Percentiles rank a stretch among this genome's conserved stretches.
Conservation (phyloP, 2,329 filamentous ascomycete species). For the Epichloe hybrida region DNA sequence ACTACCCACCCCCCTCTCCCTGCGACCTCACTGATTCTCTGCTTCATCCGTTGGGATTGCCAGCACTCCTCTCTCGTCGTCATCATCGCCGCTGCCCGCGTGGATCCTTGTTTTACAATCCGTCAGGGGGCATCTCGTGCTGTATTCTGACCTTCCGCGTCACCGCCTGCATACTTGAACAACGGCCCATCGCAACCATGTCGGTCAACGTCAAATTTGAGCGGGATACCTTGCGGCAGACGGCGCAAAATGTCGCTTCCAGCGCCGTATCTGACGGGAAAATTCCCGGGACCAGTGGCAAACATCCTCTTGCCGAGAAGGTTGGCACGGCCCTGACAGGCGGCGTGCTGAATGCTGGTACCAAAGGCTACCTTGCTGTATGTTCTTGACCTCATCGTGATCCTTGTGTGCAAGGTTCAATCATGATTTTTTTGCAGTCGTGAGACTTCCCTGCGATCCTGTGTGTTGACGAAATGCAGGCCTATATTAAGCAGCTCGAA, state of each 20-base stretch:
- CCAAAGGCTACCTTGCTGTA: conserved; percentile 67
- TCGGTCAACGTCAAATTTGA: conserved; percentile 82
- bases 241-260: conserved; percentile 18
- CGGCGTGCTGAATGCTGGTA: conserved; percentile 50
- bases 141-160: background rate
- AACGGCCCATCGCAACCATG: conserved; percentile 36
- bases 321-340: conserved; percentile 64
- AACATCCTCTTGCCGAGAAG: conserved; percentile 46
- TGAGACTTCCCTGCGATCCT: background rate
- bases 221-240: conserved; percentile 51
- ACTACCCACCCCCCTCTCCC: background rate
- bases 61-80: conserved; percentile 5
- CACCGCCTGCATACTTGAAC: background rate
- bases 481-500: conserved; percentile 88
- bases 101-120: background rate
- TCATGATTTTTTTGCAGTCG: too few species aligned
- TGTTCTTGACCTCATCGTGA: conserved; percentile 23
- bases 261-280: conserved; percentile 24
- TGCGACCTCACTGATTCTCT: conserved; percentile 7
- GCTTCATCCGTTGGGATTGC: background rate
- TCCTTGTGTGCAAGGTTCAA: background rate
- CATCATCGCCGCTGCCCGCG: background rate
- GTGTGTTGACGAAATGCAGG: conserved; percentile 33
- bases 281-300: conserved; percentile 45
- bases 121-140: background rate